Evolutionary conservation across 1,284 basidiomycete genomes (phyloP).

Genomic region (Heterobasidion occidentale): DNA sequence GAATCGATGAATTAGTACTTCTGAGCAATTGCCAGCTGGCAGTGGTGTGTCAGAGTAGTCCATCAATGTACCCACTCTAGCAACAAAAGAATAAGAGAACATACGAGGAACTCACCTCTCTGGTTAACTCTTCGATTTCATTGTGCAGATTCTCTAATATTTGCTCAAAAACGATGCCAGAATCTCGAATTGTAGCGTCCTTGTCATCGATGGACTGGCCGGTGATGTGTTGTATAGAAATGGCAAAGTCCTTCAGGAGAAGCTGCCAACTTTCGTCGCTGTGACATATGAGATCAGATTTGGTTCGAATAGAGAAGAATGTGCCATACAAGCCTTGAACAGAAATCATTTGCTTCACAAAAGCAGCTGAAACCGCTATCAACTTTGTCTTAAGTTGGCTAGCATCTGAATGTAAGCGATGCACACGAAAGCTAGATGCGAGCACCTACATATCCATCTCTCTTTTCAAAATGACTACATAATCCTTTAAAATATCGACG

Average conservation of each 20-base stretch:
- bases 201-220: conserved; percentile 53
- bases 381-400: no score
- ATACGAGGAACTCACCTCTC: conserved; percentile 42
- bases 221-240: conserved; percentile 62
- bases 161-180: conserved; percentile 39
- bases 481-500: conserved; percentile 47
- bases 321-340: no score
- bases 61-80: neutral
- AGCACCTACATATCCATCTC: conserved; percentile 21
- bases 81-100: neutral
- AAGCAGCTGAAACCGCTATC: no score
- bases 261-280: conserved; percentile 60
- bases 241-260: conserved; percentile 55
- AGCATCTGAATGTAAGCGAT: no score
- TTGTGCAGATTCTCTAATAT: conserved; percentile 45
- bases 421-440: no score
- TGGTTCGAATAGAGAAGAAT: no score
- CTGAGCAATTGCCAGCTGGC: no score
- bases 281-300: no score
- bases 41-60: neutral
- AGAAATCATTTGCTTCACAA: no score
- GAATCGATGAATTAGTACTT: neutral
- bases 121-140: conserved; percentile 52
- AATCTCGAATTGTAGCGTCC: conserved; percentile 14
- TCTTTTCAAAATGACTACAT: conserved; percentile 47